Base-by-base conservation (phyloP, 306 rosid species). In the Macrotyloma uniflorum region DNA sequence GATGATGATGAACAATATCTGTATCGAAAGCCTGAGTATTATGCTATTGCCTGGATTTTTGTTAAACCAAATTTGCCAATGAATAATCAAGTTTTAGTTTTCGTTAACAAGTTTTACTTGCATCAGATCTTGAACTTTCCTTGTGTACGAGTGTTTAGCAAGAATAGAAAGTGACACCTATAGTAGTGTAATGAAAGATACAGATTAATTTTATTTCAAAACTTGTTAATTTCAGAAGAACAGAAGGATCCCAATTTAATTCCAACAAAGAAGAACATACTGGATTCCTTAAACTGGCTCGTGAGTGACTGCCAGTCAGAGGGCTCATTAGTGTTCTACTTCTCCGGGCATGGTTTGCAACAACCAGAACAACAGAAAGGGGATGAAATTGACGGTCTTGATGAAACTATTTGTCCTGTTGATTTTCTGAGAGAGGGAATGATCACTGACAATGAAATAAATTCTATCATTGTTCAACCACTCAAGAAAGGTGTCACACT, bases 271-370 rank as follows among this genome's bases (percentile, higher is more conserved):
- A 86, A 74, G 75, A 91, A 93, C 83, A 88, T 93, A 15, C 53
- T 81, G 70, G 81, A 62, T 2, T 81, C 86, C 18, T 74, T 93
- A 64, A 82, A 82, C 24, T 93, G 98, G 98, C 89, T 93, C 5
- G 98, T 91, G 78, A 79, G 82, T 26, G 97, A 72, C 19, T 81
- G 89, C 82, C 15, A 72, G 9, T 6, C 42, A 5, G 93, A 90
- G 50, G 97, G 90, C 36, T 79, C 83, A 0, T 77, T 93, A 62
- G 95, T 93, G 63, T 93, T 93, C 68, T 91, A 85, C 85, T 91
- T 88, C 93, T 93, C 98, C 0, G 95, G 95, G 26, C 98, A 93
- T 73, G 97, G 97, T 20, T 50, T 87, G 35, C 79, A 87, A 43
- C 93, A 91, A 47, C 85, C 87, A 1, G 91, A 86, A 53, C 3